Evolutionary conservation across 2,329 filamentous ascomycete genomes (phyloP).

Genomic region (Chaetoscypha palmicola): DNA sequence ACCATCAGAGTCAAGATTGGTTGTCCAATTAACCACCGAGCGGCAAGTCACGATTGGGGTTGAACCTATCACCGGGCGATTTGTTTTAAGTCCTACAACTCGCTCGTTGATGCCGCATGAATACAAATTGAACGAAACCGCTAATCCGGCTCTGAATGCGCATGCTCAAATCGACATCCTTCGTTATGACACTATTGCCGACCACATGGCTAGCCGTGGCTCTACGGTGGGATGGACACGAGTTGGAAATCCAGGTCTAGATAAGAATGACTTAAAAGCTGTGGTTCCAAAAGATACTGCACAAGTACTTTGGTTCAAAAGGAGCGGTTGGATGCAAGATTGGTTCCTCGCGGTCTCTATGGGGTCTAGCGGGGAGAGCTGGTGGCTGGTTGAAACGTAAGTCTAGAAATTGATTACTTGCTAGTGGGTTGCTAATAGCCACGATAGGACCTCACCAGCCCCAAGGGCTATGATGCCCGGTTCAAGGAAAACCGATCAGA

Average conservation of each 20-base stretch:
- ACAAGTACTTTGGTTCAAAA: conserved; percentile 62
- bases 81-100: conserved; percentile 61
- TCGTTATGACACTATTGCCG: conserved; percentile 53
- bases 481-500: conserved; percentile 10
- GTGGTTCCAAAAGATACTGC: conserved; percentile 54
- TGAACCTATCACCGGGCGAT: conserved; percentile 71
- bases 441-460: conserved; percentile 12
- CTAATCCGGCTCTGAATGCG: conserved; percentile 51
- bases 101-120: conserved; percentile 52
- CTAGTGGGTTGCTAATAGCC: conserved; percentile 25
- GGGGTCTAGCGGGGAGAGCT: conserved; percentile 66
- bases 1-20: conserved; percentile 60
- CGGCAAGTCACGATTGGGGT: conserved; percentile 57
- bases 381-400: conserved; percentile 66
- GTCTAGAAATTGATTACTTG: conserved; percentile 2
- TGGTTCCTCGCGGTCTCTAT: conserved; percentile 70
- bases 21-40: conserved; percentile 61
- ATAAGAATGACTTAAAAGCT: conserved; percentile 49
- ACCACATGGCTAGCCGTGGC: conserved; percentile 54
- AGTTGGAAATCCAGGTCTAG: conserved; percentile 35
- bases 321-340: conserved; percentile 59
- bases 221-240: conserved; percentile 58
- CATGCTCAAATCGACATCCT: conserved; percentile 52
- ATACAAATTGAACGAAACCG: conserved; percentile 52
- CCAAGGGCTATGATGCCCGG: conserved; percentile 4